A percentile compares a stretch with the other conserved stretches of the same genome.
Evolutionary conservation across 2,329 filamentous ascomycete species (phyloP).

Genomic region (Aspergillaceae sp.): DNA sequence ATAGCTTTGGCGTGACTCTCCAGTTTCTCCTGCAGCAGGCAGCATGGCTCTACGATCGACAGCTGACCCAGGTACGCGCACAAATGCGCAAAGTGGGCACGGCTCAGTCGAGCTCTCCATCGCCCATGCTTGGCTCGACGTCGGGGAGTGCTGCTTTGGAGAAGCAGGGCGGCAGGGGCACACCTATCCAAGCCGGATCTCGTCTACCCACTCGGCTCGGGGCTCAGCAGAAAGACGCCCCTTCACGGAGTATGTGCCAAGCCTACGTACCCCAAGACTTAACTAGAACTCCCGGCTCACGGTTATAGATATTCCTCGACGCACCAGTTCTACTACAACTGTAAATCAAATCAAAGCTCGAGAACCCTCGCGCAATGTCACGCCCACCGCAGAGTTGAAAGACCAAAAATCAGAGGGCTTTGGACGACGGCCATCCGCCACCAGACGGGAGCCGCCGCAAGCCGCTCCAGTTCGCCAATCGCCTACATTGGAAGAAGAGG

Average conservation of each 20-base stretch:
- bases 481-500: slow-evolving; percentile 27
- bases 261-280: too few species aligned
- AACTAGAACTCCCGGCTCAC: background rate
- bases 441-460: slow-evolving; percentile 17
- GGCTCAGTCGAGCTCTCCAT: slow-evolving; percentile 34
- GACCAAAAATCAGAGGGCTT: slow-evolving; percentile 16
- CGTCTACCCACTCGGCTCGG: slow-evolving; percentile 32
- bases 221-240: slow-evolving; percentile 26
- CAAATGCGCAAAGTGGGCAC: slow-evolving; percentile 65
- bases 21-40: slow-evolving; percentile 88
- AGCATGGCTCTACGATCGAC: slow-evolving; percentile 84
- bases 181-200: slow-evolving; percentile 3
- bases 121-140: slow-evolving; percentile 35
- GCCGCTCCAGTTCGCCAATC: slow-evolving; percentile 18
- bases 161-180: slow-evolving; percentile 1
- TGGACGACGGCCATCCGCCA: slow-evolving; percentile 15
- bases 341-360: slow-evolving; percentile 19
- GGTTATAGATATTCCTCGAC: slow-evolving; percentile 12
- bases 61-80: slow-evolving; percentile 79
- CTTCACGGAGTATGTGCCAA: slow-evolving; percentile 17
- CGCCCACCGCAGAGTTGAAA: slow-evolving; percentile 15
- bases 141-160: slow-evolving; percentile 34
- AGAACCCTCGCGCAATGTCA: slow-evolving; percentile 19
- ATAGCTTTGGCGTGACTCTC: slow-evolving; percentile 72
- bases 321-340: slow-evolving; percentile 25